Base-by-base conservation (phyloP, 2,329 filamentous ascomycete species). In the Ophiocordyceps camponoti-saundersi region DNA sequence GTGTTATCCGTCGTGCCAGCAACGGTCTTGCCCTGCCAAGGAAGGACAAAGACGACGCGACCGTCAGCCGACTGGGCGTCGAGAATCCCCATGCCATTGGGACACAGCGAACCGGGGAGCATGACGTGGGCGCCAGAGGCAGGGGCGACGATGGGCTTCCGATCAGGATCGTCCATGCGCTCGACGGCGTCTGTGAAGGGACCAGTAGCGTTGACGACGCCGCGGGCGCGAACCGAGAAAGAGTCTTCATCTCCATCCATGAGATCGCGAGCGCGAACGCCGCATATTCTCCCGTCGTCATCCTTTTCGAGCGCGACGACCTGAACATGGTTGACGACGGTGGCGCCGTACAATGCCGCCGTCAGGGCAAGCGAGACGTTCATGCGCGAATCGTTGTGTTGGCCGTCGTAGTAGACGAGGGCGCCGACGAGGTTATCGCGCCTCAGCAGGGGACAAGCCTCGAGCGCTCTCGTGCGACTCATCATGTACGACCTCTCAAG, bases 361-460 rank as follows among this genome's bases (percentile, higher is more conserved):
- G 85, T 90, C 70, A 87, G 79, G 21, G 82, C 85, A 44, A 92
- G 72, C 11, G 83, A 86, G 43, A 89, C 80, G 61, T 90, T 90
- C 84, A 90, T 92, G 51, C 85, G 79, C 23, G 85, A 87, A 60
- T 92, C 85, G 59, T 92, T 90, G 68, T 90, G 85, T 48, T 85
- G 84, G 51, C 85, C 85, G 65, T 92, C 82, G 60, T 90, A 90
- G 71, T 92, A 92, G 36, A 90, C 84, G 56, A 90, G 67, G 32
- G 85, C 85, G 53, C 85, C 85, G 46, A 87, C 74, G 16, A 90
- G 67, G 51, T 78, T 78, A 46, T 84, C 77, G 57, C 76, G 80
- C 63, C 80, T 82, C 53, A 92, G 66, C 75, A 88, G 82, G 21
- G 85, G 85, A 57, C 89, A 89, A 8, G 79, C 76, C 56, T 86